Percentiles rank a stretch among this genome's conserved stretches.
Evolutionary conservation across 2,329 filamentous ascomycete genomes (phyloP).

Genomic region (Aspergillus intermedius): DNA sequence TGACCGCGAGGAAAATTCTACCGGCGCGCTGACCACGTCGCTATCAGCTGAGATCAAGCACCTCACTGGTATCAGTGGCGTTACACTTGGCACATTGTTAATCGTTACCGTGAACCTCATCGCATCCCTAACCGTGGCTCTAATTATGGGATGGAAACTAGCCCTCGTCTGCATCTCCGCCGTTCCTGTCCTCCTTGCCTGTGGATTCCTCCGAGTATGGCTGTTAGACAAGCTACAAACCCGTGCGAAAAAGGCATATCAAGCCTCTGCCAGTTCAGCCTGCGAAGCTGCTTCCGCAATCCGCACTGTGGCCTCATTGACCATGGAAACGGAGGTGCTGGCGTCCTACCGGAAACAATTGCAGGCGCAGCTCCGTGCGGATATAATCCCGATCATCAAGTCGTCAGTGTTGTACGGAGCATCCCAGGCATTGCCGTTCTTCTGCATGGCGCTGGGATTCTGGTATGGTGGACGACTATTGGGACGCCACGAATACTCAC

Average conservation of each 20-base stretch:
- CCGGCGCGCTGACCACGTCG: constrained; percentile 81
- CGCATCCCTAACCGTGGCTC: constrained; percentile 61
- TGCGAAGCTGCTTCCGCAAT: constrained; percentile 93
- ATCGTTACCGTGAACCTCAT: constrained; percentile 74
- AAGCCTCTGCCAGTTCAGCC: constrained; percentile 75
- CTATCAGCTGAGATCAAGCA: constrained; percentile 85
- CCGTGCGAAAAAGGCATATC: constrained; percentile 72
- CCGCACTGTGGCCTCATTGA: constrained; percentile 85
- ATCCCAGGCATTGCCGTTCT: constrained; percentile 23
- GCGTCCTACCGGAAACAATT: constrained; percentile 62
- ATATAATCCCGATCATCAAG: constrained; percentile 66
- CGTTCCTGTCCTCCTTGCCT: constrained; percentile 68
- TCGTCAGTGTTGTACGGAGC: constrained; percentile 75
- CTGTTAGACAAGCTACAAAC: constrained; percentile 73
- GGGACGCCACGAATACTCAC: constrained; percentile 40
- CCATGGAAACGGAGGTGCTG: constrained; percentile 76
- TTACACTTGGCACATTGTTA: constrained; percentile 78
- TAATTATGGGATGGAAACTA: constrained; percentile 79
- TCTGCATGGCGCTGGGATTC: constrained; percentile 45
- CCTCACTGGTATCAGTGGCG: constrained; percentile 81
- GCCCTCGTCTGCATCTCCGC: constrained; percentile 74
- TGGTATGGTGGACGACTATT: constrained; percentile 62
- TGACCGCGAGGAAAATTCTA: constrained; percentile 80
- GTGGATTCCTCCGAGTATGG: constrained; percentile 83
- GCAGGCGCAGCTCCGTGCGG: constrained; percentile 58